A percentile compares a stretch with the other conserved stretches of the same genome.
phyloP scores from a whole-genome alignment of 495 filamentous ascomycete genomes.

The Xanthoparmelia taractica region DNA sequence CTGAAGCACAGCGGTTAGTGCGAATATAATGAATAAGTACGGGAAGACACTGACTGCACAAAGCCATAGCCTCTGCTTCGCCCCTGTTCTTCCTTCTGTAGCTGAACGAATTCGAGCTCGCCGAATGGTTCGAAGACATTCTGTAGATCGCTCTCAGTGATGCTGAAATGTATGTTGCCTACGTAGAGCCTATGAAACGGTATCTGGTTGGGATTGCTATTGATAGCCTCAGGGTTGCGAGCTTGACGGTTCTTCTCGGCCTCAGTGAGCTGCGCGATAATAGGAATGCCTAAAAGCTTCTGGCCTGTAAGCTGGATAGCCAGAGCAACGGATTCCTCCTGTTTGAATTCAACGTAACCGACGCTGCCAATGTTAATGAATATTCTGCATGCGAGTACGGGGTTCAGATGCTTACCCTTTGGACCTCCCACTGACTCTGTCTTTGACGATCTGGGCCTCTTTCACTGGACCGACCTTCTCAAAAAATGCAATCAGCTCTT shows the following conservation, averaged over 20 bases:
- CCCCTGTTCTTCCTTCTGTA: slow-evolving; percentile 89
- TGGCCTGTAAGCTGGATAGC: slow-evolving; percentile 98
- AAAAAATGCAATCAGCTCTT: slow-evolving; percentile 91
- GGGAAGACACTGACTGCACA: slow-evolving; percentile 72
- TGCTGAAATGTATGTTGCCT: slow-evolving; percentile 99
- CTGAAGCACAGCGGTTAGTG: slow-evolving; percentile 37
- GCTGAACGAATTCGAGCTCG: slow-evolving; percentile 92
- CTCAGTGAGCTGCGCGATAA: slow-evolving; percentile 97
- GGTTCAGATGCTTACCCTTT: slow-evolving; percentile 66
- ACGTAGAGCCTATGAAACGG: slow-evolving; percentile 99
- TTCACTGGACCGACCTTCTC: slow-evolving; percentile 93
- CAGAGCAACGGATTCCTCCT: slow-evolving; percentile 84
- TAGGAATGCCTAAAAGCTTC: slow-evolving; percentile 95
- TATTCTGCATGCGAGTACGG: not conserved
- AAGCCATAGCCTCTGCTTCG: slow-evolving; percentile 95
- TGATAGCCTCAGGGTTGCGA: slow-evolving; percentile 66
- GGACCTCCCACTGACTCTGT: slow-evolving; percentile 88
- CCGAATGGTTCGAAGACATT: slow-evolving; percentile 98
- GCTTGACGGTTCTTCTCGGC: slow-evolving; percentile 99
- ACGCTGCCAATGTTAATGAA: slow-evolving; percentile 57
- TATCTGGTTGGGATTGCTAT: slow-evolving; percentile 60
- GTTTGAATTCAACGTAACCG: slow-evolving; percentile 98
- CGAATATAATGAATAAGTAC: not conserved
- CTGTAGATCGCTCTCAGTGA: slow-evolving; percentile 92
- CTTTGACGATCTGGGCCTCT: slow-evolving; percentile 99